Base-by-base conservation (phyloP, 2,329 filamentous ascomycete species). In the Penicillium sp. region DNA sequence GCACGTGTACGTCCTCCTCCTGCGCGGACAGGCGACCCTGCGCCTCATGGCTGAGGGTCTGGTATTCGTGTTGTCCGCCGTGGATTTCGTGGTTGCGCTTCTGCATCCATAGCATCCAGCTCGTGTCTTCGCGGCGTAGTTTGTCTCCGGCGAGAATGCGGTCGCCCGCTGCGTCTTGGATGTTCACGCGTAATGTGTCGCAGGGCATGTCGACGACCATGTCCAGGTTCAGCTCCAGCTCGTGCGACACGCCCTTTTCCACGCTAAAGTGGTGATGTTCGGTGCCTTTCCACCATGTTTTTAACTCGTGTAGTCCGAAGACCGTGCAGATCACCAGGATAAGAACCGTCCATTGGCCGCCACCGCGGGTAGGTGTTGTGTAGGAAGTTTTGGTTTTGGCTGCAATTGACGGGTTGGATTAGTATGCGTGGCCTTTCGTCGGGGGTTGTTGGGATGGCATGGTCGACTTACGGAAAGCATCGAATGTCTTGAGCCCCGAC, bases 341-440 rank as follows among this genome's bases (percentile, higher is more conserved):
- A 35, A 81, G 76, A 32, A 95, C 76, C 14, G 92, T 96, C 85
- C 89, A 95, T 69, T 93, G 88, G 46, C 90, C 90, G 56, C 92
- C 93, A 56, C 84, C 84, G 25, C 84, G 77, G 20, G 87, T 93
- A 49, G 82, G 79, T 31, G 84, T 82, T 38, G 92, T 82, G 67
- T 95, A 98, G 59, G 90, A 87, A 11, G 89, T 79, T 71, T 96
- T 96, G 37, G 90, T 86, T 74, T 98, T 96, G 51, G 92, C 89
- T 95, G 59, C 37, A 42, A 23, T 13, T n/a, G n/a, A 5, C 11
- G 5, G 17, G 14, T 36, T 15, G 4, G 6, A 13, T 11, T 13
- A 27, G 9, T n/a, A 27, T 27, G 10, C 9, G 9, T 13, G 25
- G 4, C n/a, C 12, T 13, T 23, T 30, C 15, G 22, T 27, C 13